These are phyloP conservation scores for Stropharia rugosoannulata DNA, from an alignment of 768 basidiomycete genomes.

Conservation along the genomic window DNA sequence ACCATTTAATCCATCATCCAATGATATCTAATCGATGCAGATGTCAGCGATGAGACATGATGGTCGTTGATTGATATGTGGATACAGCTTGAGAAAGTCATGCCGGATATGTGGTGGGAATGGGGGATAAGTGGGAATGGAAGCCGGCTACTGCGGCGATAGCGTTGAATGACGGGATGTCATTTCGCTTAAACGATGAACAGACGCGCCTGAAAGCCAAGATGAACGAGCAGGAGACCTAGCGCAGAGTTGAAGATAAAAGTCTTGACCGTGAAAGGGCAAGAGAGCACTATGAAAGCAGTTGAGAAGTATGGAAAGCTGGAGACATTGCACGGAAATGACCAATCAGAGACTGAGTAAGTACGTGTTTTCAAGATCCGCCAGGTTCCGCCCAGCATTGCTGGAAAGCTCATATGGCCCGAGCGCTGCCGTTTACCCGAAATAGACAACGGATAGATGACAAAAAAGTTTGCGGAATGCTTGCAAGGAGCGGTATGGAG, in stretches of 20 bases:
- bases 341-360: not conserved
- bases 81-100: conserved; percentile 12
- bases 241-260: no score
- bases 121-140: conserved; percentile 13
- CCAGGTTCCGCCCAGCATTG: not conserved
- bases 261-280: no score
- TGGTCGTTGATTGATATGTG: conserved; percentile 8
- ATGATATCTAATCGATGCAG: conserved; percentile 16
- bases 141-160: conserved; percentile 14
- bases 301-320: no score
- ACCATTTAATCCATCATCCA: not conserved
- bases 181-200: not conserved
- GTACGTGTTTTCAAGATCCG: conserved; percentile 11
- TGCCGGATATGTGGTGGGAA: conserved; percentile 6
- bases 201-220: not conserved
- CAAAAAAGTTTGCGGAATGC: not conserved
- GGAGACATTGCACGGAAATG: not conserved
- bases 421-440: not conserved
- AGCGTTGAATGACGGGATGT: not conserved
- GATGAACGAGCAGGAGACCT: not conserved
- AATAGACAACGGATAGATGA: not conserved
- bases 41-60: not conserved
- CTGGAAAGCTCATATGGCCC: not conserved
- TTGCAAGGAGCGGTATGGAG: not conserved
- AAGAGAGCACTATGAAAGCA: not conserved